Percentiles rank a stretch among this genome's conserved stretches.
Conservation (phyloP, 352 stramenopile genomes). For the Phytophthora melonis region DNA sequence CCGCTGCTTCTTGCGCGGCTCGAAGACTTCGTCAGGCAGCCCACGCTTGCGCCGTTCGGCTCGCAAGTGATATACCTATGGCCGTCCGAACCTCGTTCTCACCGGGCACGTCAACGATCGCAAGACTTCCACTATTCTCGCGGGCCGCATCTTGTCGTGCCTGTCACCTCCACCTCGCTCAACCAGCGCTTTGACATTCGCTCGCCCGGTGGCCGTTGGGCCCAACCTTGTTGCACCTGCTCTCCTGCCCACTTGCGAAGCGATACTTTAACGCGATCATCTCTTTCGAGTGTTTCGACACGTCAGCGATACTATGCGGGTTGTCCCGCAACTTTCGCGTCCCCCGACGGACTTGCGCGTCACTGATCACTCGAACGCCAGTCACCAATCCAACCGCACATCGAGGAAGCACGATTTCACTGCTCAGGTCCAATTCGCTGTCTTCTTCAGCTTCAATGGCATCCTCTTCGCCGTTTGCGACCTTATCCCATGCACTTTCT, state of each 20-base stretch:
- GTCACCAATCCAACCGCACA: conserved; percentile 3
- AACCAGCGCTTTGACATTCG: conserved; percentile 2
- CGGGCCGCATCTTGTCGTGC: not conserved
- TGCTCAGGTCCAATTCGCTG: not conserved
- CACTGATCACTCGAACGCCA: conserved; percentile 10
- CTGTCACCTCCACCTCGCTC: not conserved
- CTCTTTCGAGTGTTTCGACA: not conserved
- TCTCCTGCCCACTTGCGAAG: not conserved
- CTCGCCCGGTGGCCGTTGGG: not conserved
- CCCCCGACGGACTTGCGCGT: conserved; percentile 7
- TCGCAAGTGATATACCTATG: not conserved
- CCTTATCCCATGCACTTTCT: not conserved
- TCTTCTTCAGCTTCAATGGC: conserved; percentile 1
- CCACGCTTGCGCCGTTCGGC: not conserved
- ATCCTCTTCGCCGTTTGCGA: not conserved
- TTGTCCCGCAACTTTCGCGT: not conserved
- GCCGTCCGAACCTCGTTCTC: conserved; percentile 3
- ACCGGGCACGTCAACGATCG: not conserved
- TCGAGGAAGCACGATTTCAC: not conserved
- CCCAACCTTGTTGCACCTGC: conserved; percentile 4
- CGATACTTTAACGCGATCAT: not conserved
- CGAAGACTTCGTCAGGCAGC: not conserved
- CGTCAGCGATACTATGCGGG: not conserved
- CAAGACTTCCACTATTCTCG: conserved; percentile 6
- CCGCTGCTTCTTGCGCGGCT: conserved; percentile 3